Evolutionary conservation across 768 basidiomycete genomes (phyloP), one percentile per base, ranked within the genome.

Genomic region (Pholiota conissans): DNA sequence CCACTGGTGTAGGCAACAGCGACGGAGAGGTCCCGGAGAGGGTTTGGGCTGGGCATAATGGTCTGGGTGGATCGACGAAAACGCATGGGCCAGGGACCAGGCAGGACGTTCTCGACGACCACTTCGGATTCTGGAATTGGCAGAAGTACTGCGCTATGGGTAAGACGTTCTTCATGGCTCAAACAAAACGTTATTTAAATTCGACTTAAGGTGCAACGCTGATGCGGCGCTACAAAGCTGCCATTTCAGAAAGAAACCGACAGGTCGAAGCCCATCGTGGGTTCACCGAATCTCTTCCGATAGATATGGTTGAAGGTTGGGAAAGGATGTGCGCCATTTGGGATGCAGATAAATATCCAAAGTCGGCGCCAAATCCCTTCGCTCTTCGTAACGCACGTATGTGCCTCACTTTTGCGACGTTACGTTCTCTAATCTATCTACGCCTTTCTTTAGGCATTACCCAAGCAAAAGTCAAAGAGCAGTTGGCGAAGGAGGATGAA

Each of bases 1-100:
- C 62, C 2, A 46, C 35, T 1, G 65, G 69, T 3, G 59, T 64
- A 26, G 73, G 70, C 5, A 56, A 65, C 0, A 65, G 66, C 63
- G 47, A 56, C 37, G 65, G 70, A 0, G 73, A 78, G 50, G 69
- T 55, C 0, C 64, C 69, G 0, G 75, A 79, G 35, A 54, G 64
- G 0, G 56, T 58, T 0, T 78, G 77, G 77, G 46, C 70, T 0
- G 52, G 30, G 0, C 50, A 66, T 8, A 74, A 76, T 55, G 52
- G 54, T 0, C 59, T 63, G 0, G 70, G 69, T 0, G 55, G 62
- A 1, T 68, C 70, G 26, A 77, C 73, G 0, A 63, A 66, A 6
- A 72, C 73, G 26, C 73, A 71, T 68, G 72, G 71, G 0, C 71
- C 71, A 0, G 72, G 71, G 0, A 54, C 56, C 0, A 47, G 61